Conservation (phyloP, 2,329 filamentous ascomycete species). For the Xylariales sp. region DNA sequence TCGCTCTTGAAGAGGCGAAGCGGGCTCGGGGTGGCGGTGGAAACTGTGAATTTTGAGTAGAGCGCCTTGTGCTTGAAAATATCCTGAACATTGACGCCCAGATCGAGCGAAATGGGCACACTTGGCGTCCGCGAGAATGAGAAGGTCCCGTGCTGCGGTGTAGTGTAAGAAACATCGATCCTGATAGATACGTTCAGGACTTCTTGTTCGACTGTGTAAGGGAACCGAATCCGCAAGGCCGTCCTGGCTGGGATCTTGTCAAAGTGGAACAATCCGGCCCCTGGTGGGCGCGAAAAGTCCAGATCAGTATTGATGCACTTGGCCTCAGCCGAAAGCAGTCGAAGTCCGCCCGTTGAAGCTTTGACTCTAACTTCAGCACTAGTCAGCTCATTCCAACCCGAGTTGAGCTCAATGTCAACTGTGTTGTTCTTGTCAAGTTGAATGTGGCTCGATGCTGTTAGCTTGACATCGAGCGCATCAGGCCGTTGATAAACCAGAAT, state of each 20-base stretch:
- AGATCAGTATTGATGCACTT: constrained; percentile 38
- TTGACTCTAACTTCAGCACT: constrained; percentile 58
- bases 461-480: constrained; percentile 62
- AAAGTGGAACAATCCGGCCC: constrained; percentile 50
- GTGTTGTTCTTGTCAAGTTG: constrained; percentile 76
- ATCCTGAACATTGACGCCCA: constrained; percentile 96
- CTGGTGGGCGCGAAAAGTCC: constrained; percentile 43
- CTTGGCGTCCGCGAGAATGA: constrained; percentile 57
- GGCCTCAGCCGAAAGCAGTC: constrained; percentile 58
- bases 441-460: constrained; percentile 65
- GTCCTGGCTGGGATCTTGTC: constrained; percentile 39
- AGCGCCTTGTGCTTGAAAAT: constrained; percentile 80
- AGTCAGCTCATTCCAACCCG: constrained; percentile 68
- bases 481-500: constrained; percentile 71
- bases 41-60: constrained; percentile 88
- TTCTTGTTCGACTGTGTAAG: constrained; percentile 80
- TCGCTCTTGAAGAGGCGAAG: constrained; percentile 68
- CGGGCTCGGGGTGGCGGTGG: constrained; percentile 71
- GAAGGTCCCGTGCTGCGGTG: constrained; percentile 60
- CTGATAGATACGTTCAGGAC: constrained; percentile 66
- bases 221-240: constrained; percentile 59
- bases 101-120: constrained; percentile 69
- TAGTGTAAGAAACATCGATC: constrained; percentile 72
- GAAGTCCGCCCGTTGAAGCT: constrained; percentile 61
- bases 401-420: constrained; percentile 67